Evolutionary conservation across 208 protist species (phyloP).

Genomic region (Crithidia thermophila): DNA sequence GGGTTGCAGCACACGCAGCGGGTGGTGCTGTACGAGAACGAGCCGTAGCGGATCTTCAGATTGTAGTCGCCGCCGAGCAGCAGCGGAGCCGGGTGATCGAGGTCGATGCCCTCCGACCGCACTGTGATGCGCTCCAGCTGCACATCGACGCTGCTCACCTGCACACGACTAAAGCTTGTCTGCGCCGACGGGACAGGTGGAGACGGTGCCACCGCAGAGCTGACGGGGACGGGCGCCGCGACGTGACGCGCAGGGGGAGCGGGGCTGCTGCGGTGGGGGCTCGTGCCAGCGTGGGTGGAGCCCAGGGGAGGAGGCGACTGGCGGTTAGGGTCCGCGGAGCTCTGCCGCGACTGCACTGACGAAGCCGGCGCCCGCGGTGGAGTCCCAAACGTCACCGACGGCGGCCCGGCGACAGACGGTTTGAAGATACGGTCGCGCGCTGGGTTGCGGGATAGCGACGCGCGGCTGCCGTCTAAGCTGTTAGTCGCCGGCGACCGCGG

Average conservation of each 20-base stretch:
- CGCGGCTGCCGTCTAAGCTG: not conserved
- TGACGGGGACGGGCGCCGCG: not conserved
- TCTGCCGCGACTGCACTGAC: not conserved
- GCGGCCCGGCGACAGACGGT: slow-evolving; percentile 1
- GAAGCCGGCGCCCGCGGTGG: not conserved
- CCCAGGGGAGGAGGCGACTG: not conserved
- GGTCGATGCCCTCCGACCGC: slow-evolving; percentile 52
- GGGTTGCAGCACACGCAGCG: slow-evolving; percentile 51
- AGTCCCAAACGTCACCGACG: not conserved
- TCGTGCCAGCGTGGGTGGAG: not conserved
- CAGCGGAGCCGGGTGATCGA: slow-evolving; percentile 67
- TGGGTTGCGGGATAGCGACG: slow-evolving; percentile 6
- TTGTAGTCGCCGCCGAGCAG: slow-evolving; percentile 70
- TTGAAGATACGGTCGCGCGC: slow-evolving; percentile 21
- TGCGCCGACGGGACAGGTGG: not conserved
- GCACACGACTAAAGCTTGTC: not conserved
- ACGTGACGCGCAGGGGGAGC: not conserved
- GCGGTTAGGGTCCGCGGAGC: too few species aligned
- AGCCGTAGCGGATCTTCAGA: slow-evolving; percentile 69
- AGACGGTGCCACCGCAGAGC: not conserved
- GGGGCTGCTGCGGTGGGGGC: not conserved
- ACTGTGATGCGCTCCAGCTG: slow-evolving; percentile 66
- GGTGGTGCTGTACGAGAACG: slow-evolving; percentile 38
- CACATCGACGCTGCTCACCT: slow-evolving; percentile 35
- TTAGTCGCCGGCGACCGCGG: not conserved